Conservation (phyloP, 495 filamentous ascomycete species). For the Venustampulla echinocandica region DNA sequence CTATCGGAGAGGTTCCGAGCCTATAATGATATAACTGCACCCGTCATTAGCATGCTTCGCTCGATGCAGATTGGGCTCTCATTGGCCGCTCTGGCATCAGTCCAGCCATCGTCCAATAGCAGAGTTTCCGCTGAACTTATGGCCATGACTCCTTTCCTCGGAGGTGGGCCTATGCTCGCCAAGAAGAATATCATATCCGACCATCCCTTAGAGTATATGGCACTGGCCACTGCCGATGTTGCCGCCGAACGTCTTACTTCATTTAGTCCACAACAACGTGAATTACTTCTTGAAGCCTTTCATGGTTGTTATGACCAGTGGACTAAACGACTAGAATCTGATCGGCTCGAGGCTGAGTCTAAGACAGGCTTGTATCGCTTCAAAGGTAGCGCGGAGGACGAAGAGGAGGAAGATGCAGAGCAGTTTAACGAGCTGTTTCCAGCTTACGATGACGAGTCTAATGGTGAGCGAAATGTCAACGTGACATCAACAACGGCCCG, state of each 20-base stretch:
- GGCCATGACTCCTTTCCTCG: slow-evolving; percentile 54
- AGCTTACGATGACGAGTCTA: slow-evolving; percentile 47
- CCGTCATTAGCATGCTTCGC: slow-evolving; percentile 71
- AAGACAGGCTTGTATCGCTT: slow-evolving; percentile 74
- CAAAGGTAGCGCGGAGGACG: slow-evolving; percentile 61
- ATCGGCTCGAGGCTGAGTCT: slow-evolving; percentile 60
- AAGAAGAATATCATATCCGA: slow-evolving; percentile 23
- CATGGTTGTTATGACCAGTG: slow-evolving; percentile 67
- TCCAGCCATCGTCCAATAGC: slow-evolving; percentile 18
- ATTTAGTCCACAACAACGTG: slow-evolving; percentile 26
- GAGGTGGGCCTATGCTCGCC: slow-evolving; percentile 30
- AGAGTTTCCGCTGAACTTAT: slow-evolving; percentile 20
- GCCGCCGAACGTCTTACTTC: slow-evolving; percentile 33
- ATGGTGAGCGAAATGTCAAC: slow-evolving; percentile 2
- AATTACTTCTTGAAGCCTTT: slow-evolving; percentile 44
- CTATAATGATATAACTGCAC: slow-evolving; percentile 77
- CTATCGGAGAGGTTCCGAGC: slow-evolving; percentile 57
- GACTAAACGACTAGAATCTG: slow-evolving; percentile 61
- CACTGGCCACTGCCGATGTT: slow-evolving; percentile 29
- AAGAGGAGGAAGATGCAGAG: slow-evolving; percentile 65
- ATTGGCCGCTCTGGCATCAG: slow-evolving; percentile 38
- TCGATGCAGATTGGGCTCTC: slow-evolving; percentile 70
- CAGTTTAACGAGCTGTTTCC: slow-evolving; percentile 78
- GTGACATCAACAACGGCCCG: slow-evolving; percentile 26
- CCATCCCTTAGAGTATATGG: slow-evolving; percentile 41